Evolutionary conservation across 2,329 filamentous ascomycete species (phyloP), one percentile per base, ranked within the genome.

Genomic region (Cladosporium sp.): DNA sequence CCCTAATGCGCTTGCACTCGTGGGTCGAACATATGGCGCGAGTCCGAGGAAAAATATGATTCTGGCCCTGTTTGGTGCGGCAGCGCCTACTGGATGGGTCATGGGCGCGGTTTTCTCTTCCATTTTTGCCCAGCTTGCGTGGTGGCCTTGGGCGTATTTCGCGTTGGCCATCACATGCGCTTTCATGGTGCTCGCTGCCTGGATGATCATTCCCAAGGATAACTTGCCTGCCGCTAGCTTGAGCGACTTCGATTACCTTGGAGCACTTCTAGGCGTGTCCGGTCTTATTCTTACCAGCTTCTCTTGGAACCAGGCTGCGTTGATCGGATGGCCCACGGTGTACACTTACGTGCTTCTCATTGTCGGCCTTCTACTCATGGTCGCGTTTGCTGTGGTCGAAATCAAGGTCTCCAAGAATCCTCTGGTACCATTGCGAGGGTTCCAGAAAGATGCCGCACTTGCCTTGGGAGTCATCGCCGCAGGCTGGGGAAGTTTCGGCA

Each of bases 11-110:
- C 65, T 76, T 4, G 73, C 73, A 3, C 55, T 75, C 14, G 66
- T 74, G 5, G 72, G 72, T 5, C 63, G 67, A 5, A 64, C 68
- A 0, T 75, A 75, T 56, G 55, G 64, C 7, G 65, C 70, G 2
- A 69, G 73, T 1, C 65, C 69, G 28, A 71, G 69, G 58, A 75
- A 75, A 63, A 73, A 74, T 61, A 69, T 75, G 36, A 65, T 73
- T 4, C 73, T 75, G 57, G 70, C 69, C 22, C 60, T 74, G 8
- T 75, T 75, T 47, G 73, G 72, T 17, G 70, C 71, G 3, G 66
- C 66, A 55, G 73, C 72, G 15, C 73, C 73, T 2, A 65, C 66
- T 47, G 73, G 73, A 1, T 72, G 70, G 39, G 67, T 74, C n/a
- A 58, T 70, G 40, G 73, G 73, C 34, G 69, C 69, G 0, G 58